Evolutionary conservation across 2,329 filamentous ascomycete species (phyloP), one percentile per base, ranked within the genome.

Genomic region (Camillea tinctor): DNA sequence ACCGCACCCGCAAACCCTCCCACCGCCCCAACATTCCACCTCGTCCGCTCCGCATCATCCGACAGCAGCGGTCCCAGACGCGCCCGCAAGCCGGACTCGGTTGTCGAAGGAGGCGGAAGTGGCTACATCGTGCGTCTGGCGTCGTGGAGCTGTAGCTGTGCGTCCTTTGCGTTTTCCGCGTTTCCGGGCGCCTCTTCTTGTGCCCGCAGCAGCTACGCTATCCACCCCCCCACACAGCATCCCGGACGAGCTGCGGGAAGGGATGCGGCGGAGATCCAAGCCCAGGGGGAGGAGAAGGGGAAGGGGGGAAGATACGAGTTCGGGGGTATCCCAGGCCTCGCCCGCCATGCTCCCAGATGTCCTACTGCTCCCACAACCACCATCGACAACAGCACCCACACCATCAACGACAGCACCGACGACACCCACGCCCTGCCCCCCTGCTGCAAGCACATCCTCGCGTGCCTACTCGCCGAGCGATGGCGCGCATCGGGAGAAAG

Each of bases 131-230:
- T 98, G 17, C 85, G 88, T 9, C 81, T 93, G 1, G 68, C 74
- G 1, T 86, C 89, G 1, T 98, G 95, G 95, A 93, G 90, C 74
- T 99, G 95, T 75, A 91, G 87, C 1, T 99, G 95, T 77, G 89
- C 93, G 3, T 88, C 87, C 1, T 98, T 98, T 74, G 83, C 89
- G 0, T 88, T 96, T 63, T 81, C 88, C 20, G 84, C 88, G 2
- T 93, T 93, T 67, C 80, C 81, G 88, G 2, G n/a, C n/a, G n/a
- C 93, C 93, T 67, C 80, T 81, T 2, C 73, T 60, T 4, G 52
- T 60, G 1, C 20, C 59, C 11, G 54, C 57, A 15, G 30, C 55
- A 5, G 52, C 58, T 30, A 17, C 17, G 17, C 36, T n/a, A n/a
- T n/a, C n/a, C n/a, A n/a, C 17, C 36, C 2, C 36, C 36, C 11